Base-by-base conservation (phyloP, 2,329 filamentous ascomycete species). In the Xylaria sp. region DNA sequence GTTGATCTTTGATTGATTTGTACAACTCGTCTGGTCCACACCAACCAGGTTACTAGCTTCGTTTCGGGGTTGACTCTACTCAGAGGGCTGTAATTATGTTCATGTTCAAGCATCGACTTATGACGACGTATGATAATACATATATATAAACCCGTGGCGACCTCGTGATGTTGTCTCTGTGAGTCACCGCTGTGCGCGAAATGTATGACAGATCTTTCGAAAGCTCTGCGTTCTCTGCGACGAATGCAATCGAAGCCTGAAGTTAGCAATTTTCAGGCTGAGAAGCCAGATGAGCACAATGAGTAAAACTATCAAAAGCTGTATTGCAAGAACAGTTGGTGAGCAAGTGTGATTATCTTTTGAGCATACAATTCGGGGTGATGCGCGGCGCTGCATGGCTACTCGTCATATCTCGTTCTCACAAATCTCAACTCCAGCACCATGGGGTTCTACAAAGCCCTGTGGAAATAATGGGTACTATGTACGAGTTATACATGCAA, bases 1-100 rank as follows among this genome's bases (percentile, higher is more conserved):
- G 73, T 77, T 78, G 71, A 76, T 76, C 65, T 59, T 33, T 17
- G 9, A 28, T 26, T 17, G 26, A 26, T 17, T 7, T 40, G 6
- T 40, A 23, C 15, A 20, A 17, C 23, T 15, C n/a, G 6, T 31
- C 28, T 33, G 6, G 31, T 49, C 20, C 26, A 11, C 4, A 11
- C 7, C 46, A 11, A 48, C 20, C 11, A 28, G 28, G 28, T 28
- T 28, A 4, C 23, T 11, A 6, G 5, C 40, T 6, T 15, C 15
- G n/a, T 42, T 3, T 49, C 11, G 44, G 28, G 9, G 9, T 26
- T 31, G 48, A n/a, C 26, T 31, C 15, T 53, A 20, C 15, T 4
- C 0, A 33, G 6, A 2, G 15, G 7, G 6, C 15, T n/a, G 6
- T n/a, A n/a, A 15, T 53, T 6, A 26, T 31, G 28, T 4, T 49